Percentiles rank a stretch among this genome's conserved stretches.
Evolutionary conservation across 2,329 filamentous ascomycete species (phyloP).

Genomic region (Onygena corvina): DNA sequence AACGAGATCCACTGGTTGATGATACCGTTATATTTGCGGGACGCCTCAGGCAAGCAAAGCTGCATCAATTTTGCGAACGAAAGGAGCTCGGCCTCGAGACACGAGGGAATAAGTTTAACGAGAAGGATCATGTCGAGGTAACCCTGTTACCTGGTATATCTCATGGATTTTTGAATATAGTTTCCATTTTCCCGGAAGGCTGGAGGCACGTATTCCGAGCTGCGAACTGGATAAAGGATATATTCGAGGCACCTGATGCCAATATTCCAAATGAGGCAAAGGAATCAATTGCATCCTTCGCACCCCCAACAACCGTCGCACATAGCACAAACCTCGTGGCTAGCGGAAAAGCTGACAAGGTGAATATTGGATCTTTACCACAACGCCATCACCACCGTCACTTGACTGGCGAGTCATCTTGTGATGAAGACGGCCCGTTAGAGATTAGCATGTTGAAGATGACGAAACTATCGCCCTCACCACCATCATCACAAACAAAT

Average conservation of each 20-base stretch:
- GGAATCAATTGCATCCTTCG: constrained; percentile 14
- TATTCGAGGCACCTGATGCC: constrained; percentile 50
- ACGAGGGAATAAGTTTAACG: constrained; percentile 49
- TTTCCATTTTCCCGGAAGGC: constrained; percentile 72
- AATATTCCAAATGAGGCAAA: constrained; percentile 25
- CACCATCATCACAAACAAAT: not conserved
- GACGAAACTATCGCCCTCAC: constrained; percentile 9
- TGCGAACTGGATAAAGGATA: constrained; percentile 67
- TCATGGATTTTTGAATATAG: constrained; percentile 91
- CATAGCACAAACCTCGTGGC: no score
- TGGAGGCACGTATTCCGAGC: constrained; percentile 77
- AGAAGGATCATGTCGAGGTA: constrained; percentile 67
- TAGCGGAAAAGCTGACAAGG: not conserved
- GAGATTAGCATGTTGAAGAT: constrained; percentile 58
- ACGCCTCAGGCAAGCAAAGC: constrained; percentile 65
- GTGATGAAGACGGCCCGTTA: constrained; percentile 67
- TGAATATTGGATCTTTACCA: not conserved
- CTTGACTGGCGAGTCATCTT: constrained; percentile 49
- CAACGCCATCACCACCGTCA: constrained; percentile 37
- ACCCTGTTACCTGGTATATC: constrained; percentile 76
- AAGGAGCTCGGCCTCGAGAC: constrained; percentile 46
- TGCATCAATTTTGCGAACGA: constrained; percentile 44
- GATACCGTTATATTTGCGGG: constrained; percentile 96
- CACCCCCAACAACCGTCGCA: constrained; percentile 10
- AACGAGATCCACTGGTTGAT: constrained; percentile 88